A percentile compares a stretch with the other conserved stretches of the same genome.
Conservation (phyloP, 345 rosid genomes). For the Atalantia buxifolia region DNA sequence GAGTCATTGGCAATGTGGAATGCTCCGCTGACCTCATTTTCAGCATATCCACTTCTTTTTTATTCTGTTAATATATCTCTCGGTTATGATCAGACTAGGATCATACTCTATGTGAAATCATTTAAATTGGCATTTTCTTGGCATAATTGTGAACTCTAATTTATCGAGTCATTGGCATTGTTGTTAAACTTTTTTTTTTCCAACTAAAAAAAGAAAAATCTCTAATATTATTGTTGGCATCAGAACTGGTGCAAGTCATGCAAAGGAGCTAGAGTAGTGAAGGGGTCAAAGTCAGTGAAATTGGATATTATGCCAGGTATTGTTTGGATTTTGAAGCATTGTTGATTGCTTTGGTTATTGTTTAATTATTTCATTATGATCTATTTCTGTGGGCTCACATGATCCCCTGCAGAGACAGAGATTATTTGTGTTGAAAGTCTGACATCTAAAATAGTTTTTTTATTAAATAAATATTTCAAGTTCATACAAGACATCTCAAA, state of each 20-base stretch:
- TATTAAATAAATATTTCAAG: not conserved
- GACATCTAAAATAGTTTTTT: not conserved
- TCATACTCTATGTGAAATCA: not conserved
- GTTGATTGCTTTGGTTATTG: constrained; percentile 1
- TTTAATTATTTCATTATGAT: not conserved
- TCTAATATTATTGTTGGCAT: constrained; percentile 19
- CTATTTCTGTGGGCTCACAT: not conserved
- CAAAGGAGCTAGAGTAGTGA: constrained; percentile 72
- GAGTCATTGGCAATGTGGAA: constrained; percentile 52
- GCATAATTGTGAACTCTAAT: not conserved
- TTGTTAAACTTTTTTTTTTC: not conserved
- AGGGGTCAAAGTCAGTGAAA: constrained; percentile 79
- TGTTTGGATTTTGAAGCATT: not conserved
- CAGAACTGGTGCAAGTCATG: constrained; percentile 93
- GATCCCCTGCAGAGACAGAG: not conserved
- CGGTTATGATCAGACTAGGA: not conserved
- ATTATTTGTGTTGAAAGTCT: not conserved
- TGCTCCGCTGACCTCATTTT: constrained; percentile 10
- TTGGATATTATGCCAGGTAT: constrained; percentile 84
- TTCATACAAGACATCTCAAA: not conserved
- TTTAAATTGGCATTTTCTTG: not conserved
- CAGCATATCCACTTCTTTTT: not conserved
- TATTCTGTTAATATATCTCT: not conserved
- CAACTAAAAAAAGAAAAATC: not conserved
- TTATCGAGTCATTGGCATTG: not conserved